Evolutionary conservation across 331 rosid species (phyloP).

Genomic region (Telfairia occidentalis): DNA sequence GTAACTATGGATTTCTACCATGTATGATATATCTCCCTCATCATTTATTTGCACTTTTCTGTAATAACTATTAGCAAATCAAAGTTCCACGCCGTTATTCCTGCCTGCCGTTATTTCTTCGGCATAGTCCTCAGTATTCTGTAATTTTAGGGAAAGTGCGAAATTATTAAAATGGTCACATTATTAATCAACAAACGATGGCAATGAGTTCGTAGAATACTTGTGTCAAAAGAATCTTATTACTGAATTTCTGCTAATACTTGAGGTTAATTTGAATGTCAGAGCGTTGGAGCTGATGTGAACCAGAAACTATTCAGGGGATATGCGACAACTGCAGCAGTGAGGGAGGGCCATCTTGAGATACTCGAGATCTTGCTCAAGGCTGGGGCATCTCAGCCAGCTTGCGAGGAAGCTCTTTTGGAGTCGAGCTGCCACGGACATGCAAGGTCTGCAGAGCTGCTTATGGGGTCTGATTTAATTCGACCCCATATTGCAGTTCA

Average conservation of each 20-base stretch:
- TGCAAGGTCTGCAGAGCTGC: slow-evolving; percentile 51
- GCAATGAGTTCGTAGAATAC: background rate
- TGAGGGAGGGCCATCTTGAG: slow-evolving; percentile 65
- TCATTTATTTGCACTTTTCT: background rate
- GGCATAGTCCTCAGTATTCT: background rate
- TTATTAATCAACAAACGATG: background rate
- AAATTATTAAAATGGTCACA: background rate
- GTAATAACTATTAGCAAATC: background rate
- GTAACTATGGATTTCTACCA: no score
- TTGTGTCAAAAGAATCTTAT: background rate
- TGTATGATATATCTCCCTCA: background rate
- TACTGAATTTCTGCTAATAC: background rate
- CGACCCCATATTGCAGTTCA: slow-evolving; percentile 66
- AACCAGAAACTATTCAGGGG: slow-evolving; percentile 90
- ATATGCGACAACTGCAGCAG: slow-evolving; percentile 84
- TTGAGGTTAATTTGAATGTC: slow-evolving; percentile 17
- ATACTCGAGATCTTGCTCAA: slow-evolving; percentile 72
- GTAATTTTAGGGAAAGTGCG: background rate
- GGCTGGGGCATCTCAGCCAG: slow-evolving; percentile 89
- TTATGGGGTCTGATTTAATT: slow-evolving; percentile 79
- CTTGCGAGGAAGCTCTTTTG: slow-evolving; percentile 89
- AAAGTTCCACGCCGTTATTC: background rate
- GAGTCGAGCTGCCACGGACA: slow-evolving; percentile 85
- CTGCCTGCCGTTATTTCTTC: background rate
- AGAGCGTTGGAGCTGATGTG: slow-evolving; percentile 78